Base-by-base conservation (phyloP, 495 filamentous ascomycete genomes). In the Antarctomyces pellizariae region DNA sequence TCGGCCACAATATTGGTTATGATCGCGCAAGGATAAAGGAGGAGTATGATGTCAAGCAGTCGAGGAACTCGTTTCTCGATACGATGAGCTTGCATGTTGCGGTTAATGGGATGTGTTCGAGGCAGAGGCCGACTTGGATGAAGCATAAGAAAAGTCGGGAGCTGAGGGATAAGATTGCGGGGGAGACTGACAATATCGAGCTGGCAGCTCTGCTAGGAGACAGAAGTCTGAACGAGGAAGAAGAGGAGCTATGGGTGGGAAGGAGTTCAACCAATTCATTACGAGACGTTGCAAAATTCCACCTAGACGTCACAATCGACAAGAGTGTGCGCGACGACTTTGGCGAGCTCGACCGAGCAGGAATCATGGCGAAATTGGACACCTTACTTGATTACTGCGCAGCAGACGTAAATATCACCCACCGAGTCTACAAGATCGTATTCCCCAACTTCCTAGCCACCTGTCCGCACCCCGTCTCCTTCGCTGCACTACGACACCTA, bases 61-160 rank as follows among this genome's bases (percentile, higher is more conserved):
- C 78, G 13, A 66, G 64, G 27, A 95, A 77, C 36, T 77, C 65
- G 22, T 99, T 91, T 40, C 45, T 99, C 14, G 86, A 99, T 52
- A 99, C 86, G 2, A 99, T 99, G 86, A 92, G 82, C 5, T 57
- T 99, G 26, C 86, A 99, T 44, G 83, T 93, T 5, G 86, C 86
- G 7, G 83, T 92, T 5, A 99, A 99, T 41, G 86, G 86, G 16
- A 99, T 99, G 86, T 99, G 86, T 44, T 93, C 86, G 6, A 74
- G 74, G 29, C 86, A 99, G 46, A 62, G 86, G 26, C 86, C 86
- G 5, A 86, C 77, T 0, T 99, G 86, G 86, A 75, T 90, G 70
- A 86, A 80, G 36, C 75, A 89, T 40, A 73, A 76, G 39, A 99
- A 99, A 43, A 74, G 69, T 35, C 65, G 71, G 36, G 83, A 92